A percentile compares a stretch with the other conserved stretches of the same genome.
Evolutionary conservation across 1,284 basidiomycete species (phyloP).

Genomic region (Austropuccinia psidii): DNA sequence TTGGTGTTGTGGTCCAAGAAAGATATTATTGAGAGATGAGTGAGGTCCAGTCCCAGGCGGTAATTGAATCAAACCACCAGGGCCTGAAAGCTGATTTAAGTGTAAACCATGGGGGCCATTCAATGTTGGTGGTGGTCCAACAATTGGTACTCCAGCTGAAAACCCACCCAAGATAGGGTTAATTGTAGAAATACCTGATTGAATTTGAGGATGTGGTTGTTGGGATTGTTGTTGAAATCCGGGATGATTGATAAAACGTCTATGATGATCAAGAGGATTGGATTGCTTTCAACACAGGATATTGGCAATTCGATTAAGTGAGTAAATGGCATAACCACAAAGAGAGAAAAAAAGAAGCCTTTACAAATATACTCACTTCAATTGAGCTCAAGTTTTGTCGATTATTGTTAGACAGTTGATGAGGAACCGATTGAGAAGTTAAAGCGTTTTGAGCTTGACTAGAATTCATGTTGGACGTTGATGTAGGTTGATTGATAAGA

Average conservation of each 20-base stretch:
- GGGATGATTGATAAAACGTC: not conserved
- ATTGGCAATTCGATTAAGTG: not conserved
- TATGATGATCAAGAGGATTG: not conserved
- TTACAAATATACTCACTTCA: slow-evolving; percentile 14
- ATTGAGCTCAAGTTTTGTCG: slow-evolving; percentile 12
- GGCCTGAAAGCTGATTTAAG: not conserved
- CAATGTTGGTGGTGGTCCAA: not conserved
- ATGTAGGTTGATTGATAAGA: not conserved
- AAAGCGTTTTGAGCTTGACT: not conserved
- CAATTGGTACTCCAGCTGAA: slow-evolving; percentile 1
- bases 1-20: not conserved
- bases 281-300: no score
- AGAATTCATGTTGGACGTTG: not conserved
- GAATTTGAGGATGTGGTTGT: not conserved
- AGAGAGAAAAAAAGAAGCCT: not conserved
- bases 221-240: not conserved
- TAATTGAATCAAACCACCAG: slow-evolving; percentile 9
- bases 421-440: not conserved
- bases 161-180: no score
- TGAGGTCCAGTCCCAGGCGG: slow-evolving; percentile 1
- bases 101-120: slow-evolving; percentile 14
- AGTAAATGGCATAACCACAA: not conserved
- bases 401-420: not conserved
- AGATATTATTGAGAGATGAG: slow-evolving; percentile 7
- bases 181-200: no score